Evolutionary conservation across 2,329 filamentous ascomycete genomes (phyloP), one percentile per base, ranked within the genome.

Genomic region (Xylaria polymorpha): DNA sequence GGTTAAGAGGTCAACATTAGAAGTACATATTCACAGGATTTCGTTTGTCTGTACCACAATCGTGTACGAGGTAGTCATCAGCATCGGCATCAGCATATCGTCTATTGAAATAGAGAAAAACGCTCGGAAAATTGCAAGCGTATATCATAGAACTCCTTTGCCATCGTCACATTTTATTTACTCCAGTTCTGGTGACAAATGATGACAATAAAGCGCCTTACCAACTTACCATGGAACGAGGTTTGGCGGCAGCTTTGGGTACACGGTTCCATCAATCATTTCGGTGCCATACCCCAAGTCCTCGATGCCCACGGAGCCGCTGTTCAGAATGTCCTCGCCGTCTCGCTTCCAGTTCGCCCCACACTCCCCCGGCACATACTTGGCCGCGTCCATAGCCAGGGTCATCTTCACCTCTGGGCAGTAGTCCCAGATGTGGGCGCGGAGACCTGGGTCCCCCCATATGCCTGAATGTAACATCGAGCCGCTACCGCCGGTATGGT

Each of bases 331-430:
- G 1, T 61, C 74, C 2, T 67, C 62, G 9, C 69, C 73, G 61
- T 78, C 75, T 53, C 83, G 77, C 79, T 85, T 86, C 85, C 85
- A 87, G 44, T 78, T 77, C 4, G 77, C 73, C 43, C 81, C 77
- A 70, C 85, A 87, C 8, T 80, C 73, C 7, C 85, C 85, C 1
- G 84, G 85, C 5, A 87, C 82, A 69, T 81, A 86, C 69, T 82
- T 79, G 51, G 83, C 85, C 7, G 82, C 83, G 70, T 88, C 85
- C 86, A 88, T 88, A 59, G 79, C 78, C 35, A 88, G 76, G 55
- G 83, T 86, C 81, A 88, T 85, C 80, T 88, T 88, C 37, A 88
- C 81, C 75, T 89, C 87, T 1, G 87, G 87, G 68, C 86, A 88
- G 76, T 88, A 88, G 35, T 83, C 80, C 83, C 84, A 88, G 50